These are phyloP conservation scores for Colletotrichum truncatum DNA, from an alignment of 2,329 filamentous ascomycete species.

Conservation along the genomic window DNA sequence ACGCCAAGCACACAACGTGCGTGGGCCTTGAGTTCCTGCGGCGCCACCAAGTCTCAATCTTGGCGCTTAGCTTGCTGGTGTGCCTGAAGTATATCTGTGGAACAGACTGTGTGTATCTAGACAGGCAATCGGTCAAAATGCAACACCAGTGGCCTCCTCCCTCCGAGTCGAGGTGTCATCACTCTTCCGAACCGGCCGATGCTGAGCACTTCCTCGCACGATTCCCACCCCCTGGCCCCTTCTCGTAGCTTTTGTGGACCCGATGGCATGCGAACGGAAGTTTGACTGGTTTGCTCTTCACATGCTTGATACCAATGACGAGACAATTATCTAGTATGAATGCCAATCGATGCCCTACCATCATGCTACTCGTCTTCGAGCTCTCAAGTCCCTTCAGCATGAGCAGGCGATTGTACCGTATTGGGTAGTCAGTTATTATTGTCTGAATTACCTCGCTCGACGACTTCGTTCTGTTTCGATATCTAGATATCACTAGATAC, in stretches of 20 bases:
- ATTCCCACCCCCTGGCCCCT: slow-evolving; percentile 4
- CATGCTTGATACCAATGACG: slow-evolving; percentile 9
- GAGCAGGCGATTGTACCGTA: neutral
- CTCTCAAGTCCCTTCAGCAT: neutral
- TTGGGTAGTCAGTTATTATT: neutral
- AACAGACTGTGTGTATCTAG: neutral
- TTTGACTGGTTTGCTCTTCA: slow-evolving; percentile 13
- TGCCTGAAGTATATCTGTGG: neutral
- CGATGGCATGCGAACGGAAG: slow-evolving; percentile 8
- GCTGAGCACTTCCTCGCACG: slow-evolving; percentile 8
- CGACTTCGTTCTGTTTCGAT: neutral
- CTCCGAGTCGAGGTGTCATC: slow-evolving; percentile 32
- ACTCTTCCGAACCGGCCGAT: slow-evolving; percentile 21
- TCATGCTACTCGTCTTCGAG: neutral
- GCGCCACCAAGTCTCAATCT: neutral
- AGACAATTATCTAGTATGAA: slow-evolving; percentile 20
- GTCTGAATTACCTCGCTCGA: neutral
- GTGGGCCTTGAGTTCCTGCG: slow-evolving; percentile 2
- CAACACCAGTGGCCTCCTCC: slow-evolving; percentile 15
- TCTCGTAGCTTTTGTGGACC: slow-evolving; percentile 20
- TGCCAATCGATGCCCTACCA: neutral
- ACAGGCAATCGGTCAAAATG: neutral
- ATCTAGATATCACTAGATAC: no score
- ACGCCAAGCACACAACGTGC: neutral
- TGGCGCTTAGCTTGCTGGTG: neutral